Evolutionary conservation across 2,329 filamentous ascomycete genomes (phyloP).

Genomic region (Ceratocystis variospora): DNA sequence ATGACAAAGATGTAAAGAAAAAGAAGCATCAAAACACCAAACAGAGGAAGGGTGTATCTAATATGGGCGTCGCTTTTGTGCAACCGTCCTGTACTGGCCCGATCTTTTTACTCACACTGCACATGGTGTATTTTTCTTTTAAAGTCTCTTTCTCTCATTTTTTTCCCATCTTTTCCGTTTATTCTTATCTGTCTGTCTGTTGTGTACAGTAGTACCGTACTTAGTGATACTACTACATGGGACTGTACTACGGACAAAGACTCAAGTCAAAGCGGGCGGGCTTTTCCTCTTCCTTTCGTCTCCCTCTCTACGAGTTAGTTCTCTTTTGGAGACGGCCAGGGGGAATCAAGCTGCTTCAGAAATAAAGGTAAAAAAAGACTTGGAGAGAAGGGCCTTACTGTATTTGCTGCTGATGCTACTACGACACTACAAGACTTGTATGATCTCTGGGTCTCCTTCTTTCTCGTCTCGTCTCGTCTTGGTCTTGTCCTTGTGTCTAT

Average conservation of each 20-base stretch:
- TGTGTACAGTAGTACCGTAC: background rate
- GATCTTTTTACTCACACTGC: background rate
- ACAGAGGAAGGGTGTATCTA: background rate
- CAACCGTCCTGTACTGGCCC: background rate
- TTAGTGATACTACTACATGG: background rate
- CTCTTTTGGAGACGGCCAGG: slow-evolving; percentile 1
- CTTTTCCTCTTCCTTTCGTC: background rate
- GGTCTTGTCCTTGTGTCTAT: background rate
- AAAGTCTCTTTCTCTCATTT: background rate
- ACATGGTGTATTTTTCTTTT: no score
- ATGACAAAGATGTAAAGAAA: background rate
- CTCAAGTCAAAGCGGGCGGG: background rate
- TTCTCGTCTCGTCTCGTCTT: no score
- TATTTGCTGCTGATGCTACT: no score
- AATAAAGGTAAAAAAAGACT: background rate
- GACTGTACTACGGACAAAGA: background rate
- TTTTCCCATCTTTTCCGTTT: background rate
- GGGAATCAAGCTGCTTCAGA: background rate
- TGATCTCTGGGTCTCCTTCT: slow-evolving; percentile 7
- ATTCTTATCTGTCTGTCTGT: background rate
- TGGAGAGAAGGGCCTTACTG: no score
- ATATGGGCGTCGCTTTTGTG: background rate
- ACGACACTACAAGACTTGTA: background rate
- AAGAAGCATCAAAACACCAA: background rate
- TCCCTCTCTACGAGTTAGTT: background rate